Evolutionary conservation across 208 protist genomes (phyloP).

Genomic region (Acanthamoeba castellanii): DNA sequence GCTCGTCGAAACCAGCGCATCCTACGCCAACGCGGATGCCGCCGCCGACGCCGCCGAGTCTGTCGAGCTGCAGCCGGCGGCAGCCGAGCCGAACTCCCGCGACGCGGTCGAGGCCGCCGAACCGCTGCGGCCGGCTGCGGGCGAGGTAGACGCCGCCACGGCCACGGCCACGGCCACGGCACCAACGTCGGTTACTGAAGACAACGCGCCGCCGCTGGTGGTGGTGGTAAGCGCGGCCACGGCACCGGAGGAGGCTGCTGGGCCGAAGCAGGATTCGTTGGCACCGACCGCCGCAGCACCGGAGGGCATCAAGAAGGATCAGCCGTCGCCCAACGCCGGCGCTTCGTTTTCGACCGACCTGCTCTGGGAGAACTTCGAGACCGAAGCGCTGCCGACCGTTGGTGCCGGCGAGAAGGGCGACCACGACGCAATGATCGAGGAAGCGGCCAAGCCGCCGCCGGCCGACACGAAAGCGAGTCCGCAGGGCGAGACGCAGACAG

Average conservation of each 20-base stretch:
- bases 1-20: background rate
- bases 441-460: background rate
- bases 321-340: conserved; percentile 24
- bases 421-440: background rate
- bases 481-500: background rate
- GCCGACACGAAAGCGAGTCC: background rate
- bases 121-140: too few species aligned
- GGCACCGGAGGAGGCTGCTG: background rate
- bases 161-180: too few species aligned
- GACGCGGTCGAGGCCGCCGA: too few species aligned
- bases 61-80: too few species aligned
- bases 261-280: background rate
- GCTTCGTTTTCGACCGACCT: background rate
- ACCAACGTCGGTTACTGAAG: too few species aligned
- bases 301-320: background rate
- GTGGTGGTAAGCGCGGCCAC: background rate
- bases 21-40: background rate
- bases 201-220: too few species aligned
- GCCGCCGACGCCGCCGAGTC: background rate
- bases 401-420: background rate
- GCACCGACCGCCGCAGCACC: background rate
- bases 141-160: too few species aligned
- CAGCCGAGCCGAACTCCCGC: too few species aligned
- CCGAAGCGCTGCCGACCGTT: background rate
- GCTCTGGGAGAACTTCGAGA: conserved; percentile 23